These are phyloP conservation scores for Paecilomyces formosus DNA, from an alignment of 2,329 filamentous ascomycete species.

Conservation along the genomic window DNA sequence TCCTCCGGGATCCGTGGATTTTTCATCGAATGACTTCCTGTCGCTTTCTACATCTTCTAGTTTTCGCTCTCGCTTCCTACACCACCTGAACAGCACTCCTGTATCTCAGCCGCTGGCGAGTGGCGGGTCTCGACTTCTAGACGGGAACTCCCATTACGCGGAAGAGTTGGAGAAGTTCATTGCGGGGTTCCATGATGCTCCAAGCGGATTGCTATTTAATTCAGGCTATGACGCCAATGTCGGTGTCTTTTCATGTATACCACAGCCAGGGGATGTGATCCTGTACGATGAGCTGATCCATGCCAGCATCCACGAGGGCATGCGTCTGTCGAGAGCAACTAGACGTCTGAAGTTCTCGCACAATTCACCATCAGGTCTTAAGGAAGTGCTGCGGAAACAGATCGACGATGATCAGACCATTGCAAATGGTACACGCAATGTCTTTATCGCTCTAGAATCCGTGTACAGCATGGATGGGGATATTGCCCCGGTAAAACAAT, in stretches of 20 bases:
- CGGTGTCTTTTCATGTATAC: constrained; percentile 54
- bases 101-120: constrained; percentile 42
- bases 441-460: constrained; percentile 63
- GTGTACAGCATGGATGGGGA: constrained; percentile 84
- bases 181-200: constrained; percentile 53
- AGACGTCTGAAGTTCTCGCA: constrained; percentile 40
- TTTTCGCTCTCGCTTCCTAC: constrained; percentile 43
- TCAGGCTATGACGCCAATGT: constrained; percentile 62
- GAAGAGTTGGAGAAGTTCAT: constrained; percentile 53
- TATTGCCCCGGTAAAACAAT: constrained; percentile 54
- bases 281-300: constrained; percentile 71
- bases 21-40: constrained; percentile 61
- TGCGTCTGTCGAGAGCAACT: constrained; percentile 55
- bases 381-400: constrained; percentile 25
- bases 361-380: constrained; percentile 35
- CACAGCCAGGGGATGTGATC: constrained; percentile 55
- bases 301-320: constrained; percentile 71
- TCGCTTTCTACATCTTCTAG: constrained; percentile 45
- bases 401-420: constrained; percentile 26
- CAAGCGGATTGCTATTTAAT: constrained; percentile 52
- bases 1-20: constrained; percentile 43
- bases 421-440: constrained; percentile 36
- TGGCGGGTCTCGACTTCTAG: constrained; percentile 55
- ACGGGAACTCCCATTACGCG: constrained; percentile 57
- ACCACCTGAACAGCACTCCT: constrained; percentile 34